A percentile compares a stretch with the other conserved stretches of the same genome.
These are phyloP conservation scores for Thoreauomyces humboldtii DNA, from an alignment of 192 early-diverging fungal species.

Conservation along the genomic window DNA sequence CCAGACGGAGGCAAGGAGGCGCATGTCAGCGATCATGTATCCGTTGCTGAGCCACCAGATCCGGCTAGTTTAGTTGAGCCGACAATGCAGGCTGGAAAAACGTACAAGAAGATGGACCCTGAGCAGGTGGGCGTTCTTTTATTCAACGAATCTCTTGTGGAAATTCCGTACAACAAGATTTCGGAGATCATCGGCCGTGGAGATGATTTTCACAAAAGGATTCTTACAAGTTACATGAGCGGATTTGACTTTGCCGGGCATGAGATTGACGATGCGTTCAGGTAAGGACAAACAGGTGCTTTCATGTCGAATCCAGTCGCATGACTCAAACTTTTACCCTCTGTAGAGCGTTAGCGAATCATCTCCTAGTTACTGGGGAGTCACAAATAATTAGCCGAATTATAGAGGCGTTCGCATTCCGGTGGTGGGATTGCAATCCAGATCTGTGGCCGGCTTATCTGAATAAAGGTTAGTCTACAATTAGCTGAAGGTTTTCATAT, in stretches of 20 bases:
- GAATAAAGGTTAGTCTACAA: constrained; percentile 35
- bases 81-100: no score
- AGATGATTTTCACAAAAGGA: constrained; percentile 45
- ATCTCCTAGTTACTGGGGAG: constrained; percentile 84
- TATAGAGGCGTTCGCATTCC: constrained; percentile 75
- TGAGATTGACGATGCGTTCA: constrained; percentile 76
- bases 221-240: constrained; percentile 70
- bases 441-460: constrained; percentile 31
- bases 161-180: constrained; percentile 8
- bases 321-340: background rate
- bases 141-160: constrained; percentile 23
- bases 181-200: constrained; percentile 34
- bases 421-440: constrained; percentile 82
- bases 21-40: no score
- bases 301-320: background rate
- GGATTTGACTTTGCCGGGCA: constrained; percentile 71
- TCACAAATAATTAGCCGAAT: constrained; percentile 92
- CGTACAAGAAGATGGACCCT: constrained; percentile 25
- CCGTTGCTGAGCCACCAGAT: no score
- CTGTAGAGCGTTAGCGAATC: constrained; percentile 69
- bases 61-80: no score
- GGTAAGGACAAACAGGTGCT: no score
- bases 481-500: no score
- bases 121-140: constrained; percentile 16
- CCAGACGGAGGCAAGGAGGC: no score